A percentile compares a stretch with the other conserved stretches of the same genome.
These are phyloP conservation scores for Santalum album DNA, from an alignment of 164 flowering plant genomes.

Conservation along the genomic window DNA sequence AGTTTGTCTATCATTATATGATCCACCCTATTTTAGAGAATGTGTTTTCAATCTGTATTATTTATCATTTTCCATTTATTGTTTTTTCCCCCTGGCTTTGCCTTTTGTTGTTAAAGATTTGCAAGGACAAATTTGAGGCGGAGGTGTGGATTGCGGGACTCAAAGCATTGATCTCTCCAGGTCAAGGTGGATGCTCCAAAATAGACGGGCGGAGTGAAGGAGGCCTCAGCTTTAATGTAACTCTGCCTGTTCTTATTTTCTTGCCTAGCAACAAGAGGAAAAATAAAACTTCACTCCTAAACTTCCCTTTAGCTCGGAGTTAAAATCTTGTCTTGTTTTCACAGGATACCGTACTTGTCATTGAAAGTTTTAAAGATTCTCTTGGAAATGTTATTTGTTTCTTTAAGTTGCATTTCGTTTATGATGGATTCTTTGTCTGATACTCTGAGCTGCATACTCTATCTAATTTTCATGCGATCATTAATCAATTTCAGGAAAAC, in stretches of 20 bases:
- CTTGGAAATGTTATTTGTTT: no score
- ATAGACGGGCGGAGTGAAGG: slow-evolving; percentile 96
- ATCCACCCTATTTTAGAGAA: neutral
- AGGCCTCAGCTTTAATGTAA: slow-evolving; percentile 70
- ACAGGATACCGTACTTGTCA: no score
- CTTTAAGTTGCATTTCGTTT: neutral
- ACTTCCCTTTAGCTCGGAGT: no score
- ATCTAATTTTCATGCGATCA: slow-evolving; percentile 2
- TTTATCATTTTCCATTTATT: no score
- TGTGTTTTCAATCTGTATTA: slow-evolving; percentile 2
- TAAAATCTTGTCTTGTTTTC: no score
- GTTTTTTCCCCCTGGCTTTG: no score
- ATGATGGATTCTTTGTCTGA: neutral
- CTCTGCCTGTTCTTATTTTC: neutral
- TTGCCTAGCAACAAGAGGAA: no score
- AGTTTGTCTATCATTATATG: no score
- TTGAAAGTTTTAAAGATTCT: no score
- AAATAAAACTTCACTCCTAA: no score
- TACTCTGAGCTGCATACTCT: neutral
- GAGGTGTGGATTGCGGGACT: slow-evolving; percentile 96
- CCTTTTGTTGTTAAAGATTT: slow-evolving; percentile 52
- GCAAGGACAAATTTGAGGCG: slow-evolving; percentile 95
- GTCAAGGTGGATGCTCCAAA: slow-evolving; percentile 88
- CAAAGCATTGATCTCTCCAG: slow-evolving; percentile 60
- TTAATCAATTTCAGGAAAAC: slow-evolving; percentile 45